Evolutionary conservation across 768 basidiomycete genomes (phyloP).

Genomic region (Xerocomellus chrysenteron): DNA sequence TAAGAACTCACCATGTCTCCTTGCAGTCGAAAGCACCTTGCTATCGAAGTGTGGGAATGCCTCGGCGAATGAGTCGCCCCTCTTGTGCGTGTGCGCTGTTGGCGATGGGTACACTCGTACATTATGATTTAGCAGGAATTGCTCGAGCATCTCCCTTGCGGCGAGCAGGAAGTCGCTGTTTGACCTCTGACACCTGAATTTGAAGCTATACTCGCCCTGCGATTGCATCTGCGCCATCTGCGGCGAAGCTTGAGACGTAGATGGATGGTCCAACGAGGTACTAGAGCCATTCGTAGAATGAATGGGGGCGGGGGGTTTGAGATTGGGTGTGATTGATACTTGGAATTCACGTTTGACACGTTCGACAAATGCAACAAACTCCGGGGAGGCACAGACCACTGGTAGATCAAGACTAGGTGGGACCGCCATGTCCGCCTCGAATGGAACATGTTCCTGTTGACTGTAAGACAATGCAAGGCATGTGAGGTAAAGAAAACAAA

Average conservation of each 20-base stretch:
- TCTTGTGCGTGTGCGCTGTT: conserved; percentile 75
- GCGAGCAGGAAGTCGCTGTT: conserved; percentile 92
- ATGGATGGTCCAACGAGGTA: conserved; percentile 49
- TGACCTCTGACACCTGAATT: conserved; percentile 92
- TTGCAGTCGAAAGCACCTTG: conserved; percentile 82
- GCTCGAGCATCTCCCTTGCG: conserved; percentile 89
- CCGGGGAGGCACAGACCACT: conserved; percentile 70
- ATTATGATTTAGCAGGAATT: conserved; percentile 82
- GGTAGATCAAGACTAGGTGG: conserved; percentile 81
- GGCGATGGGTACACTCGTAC: conserved; percentile 80
- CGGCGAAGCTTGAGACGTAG: conserved; percentile 19
- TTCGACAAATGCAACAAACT: conserved; percentile 84
- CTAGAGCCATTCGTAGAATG: conserved; percentile 46
- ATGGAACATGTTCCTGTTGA: conserved; percentile 89
- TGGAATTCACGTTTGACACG: conserved; percentile 92
- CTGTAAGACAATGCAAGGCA: conserved; percentile 1
- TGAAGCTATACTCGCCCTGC: conserved; percentile 79
- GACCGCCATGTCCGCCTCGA: conserved; percentile 92
- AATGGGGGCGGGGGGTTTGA: conserved; percentile 46
- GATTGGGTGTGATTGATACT: conserved; percentile 82
- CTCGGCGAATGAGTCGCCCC: conserved; percentile 91
- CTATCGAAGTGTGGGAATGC: conserved; percentile 97
- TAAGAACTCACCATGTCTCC: conserved; percentile 54
- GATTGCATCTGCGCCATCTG: conserved; percentile 21
- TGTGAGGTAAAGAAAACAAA: conserved; percentile 36